Evolutionary conservation across 208 protist species (phyloP).

Genomic region (Tetramitus jugosus): DNA sequence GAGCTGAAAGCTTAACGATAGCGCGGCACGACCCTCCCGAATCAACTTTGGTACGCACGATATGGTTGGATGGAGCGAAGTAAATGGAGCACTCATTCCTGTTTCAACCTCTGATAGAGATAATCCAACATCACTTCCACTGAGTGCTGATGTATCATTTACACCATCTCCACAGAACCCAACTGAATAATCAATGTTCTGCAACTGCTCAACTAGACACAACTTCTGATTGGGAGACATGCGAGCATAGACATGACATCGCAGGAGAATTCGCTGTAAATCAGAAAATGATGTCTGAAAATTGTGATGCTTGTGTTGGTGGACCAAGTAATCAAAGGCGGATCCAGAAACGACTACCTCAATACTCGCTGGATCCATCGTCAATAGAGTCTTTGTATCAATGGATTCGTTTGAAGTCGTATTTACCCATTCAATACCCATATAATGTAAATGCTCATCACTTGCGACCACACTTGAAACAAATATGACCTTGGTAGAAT

Average conservation of each 20-base stretch:
- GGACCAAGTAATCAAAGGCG: no score
- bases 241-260: slow-evolving; percentile 2
- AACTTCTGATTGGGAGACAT: slow-evolving; percentile 32
- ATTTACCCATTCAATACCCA: no score
- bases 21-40: slow-evolving; percentile 26
- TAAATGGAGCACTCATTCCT: slow-evolving; percentile 33
- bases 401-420: no score
- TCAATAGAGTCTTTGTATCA: no score
- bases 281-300: background rate
- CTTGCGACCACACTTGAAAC: no score
- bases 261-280: background rate
- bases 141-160: slow-evolving; percentile 29
- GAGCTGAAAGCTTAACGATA: slow-evolving; percentile 28
- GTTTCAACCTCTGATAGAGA: slow-evolving; percentile 29
- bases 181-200: slow-evolving; percentile 18
- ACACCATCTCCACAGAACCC: slow-evolving; percentile 37
- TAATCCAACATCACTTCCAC: slow-evolving; percentile 29
- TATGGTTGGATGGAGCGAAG: slow-evolving; percentile 17
- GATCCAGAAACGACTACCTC: no score
- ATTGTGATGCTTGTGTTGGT: no score
- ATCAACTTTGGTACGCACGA: slow-evolving; percentile 17
- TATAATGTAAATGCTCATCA: no score
- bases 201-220: slow-evolving; percentile 16
- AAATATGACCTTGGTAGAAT: background rate
- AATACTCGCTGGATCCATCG: no score